phyloP scores from a whole-genome alignment of 2,329 filamentous ascomycete species.

The Fusarium cyanostomum region DNA sequence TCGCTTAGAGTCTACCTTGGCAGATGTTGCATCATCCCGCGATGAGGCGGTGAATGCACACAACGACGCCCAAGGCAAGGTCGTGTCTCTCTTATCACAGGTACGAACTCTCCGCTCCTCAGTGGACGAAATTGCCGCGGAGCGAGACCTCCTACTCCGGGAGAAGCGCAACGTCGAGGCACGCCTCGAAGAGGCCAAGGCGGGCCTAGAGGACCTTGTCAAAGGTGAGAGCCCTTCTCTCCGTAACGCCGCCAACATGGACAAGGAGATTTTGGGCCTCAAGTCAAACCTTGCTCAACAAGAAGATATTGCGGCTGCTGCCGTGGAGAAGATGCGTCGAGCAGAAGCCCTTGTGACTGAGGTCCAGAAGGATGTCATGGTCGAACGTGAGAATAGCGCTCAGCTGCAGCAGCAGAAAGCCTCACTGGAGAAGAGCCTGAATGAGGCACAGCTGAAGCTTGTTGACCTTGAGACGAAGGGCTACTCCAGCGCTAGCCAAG shows the following conservation, averaged over 20 bases:
- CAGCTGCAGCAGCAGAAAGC: slow-evolving; percentile 91
- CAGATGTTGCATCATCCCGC: slow-evolving; percentile 88
- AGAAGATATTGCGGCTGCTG: slow-evolving; percentile 89
- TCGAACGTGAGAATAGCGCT: slow-evolving; percentile 83
- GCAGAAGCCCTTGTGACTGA: slow-evolving; percentile 88
- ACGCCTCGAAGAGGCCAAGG: slow-evolving; percentile 85
- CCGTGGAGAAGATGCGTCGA: slow-evolving; percentile 96
- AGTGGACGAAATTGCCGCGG: slow-evolving; percentile 85
- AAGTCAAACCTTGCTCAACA: slow-evolving; percentile 90
- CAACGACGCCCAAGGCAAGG: slow-evolving; percentile 93
- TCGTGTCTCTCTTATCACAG: slow-evolving; percentile 89
- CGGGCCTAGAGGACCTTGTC: slow-evolving; percentile 86
- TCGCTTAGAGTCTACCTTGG: slow-evolving; percentile 86
- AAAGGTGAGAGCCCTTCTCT: slow-evolving; percentile 87
- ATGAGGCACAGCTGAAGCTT: slow-evolving; percentile 87
- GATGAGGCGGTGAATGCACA: slow-evolving; percentile 94
- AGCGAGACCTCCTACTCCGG: slow-evolving; percentile 83
- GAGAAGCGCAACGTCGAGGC: slow-evolving; percentile 92
- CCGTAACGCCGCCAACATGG: slow-evolving; percentile 87
- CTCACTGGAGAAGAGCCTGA: slow-evolving; percentile 85
- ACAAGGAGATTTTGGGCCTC: slow-evolving; percentile 88
- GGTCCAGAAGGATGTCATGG: slow-evolving; percentile 90
- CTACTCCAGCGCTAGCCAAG: slow-evolving; percentile 92
- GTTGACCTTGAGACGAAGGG: slow-evolving; percentile 97
- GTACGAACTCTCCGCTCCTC: slow-evolving; percentile 84